phyloP scores from a whole-genome alignment of 805 yeast genomes.

The Candida tammaniensis region DNA sequence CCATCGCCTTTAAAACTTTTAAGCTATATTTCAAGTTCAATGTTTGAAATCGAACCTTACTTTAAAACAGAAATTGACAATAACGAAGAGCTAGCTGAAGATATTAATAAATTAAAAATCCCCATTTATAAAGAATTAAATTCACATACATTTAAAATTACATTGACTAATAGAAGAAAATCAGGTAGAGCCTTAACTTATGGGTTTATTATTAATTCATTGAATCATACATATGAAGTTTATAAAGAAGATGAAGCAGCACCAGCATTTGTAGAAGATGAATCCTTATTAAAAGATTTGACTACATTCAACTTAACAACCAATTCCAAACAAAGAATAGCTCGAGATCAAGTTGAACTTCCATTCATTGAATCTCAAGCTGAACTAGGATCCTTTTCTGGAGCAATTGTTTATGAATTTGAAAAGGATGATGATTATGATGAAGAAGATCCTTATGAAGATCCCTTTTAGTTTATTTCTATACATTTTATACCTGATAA shows the following conservation, averaged over 20 bases:
- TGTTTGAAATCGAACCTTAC: conserved; percentile 59
- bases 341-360: conserved; percentile 80
- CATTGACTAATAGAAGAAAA: conserved; percentile 68
- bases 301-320: conserved; percentile 87
- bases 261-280: conserved; percentile 35
- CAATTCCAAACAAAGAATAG: conserved; percentile 68
- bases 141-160: conserved; percentile 41
- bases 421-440: conserved; percentile 98
- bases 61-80: conserved; percentile 33
- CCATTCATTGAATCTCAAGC: conserved; percentile 92
- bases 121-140: conserved; percentile 50
- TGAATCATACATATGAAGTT: conserved; percentile 39
- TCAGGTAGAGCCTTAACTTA: conserved; percentile 76
- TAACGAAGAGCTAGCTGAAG: conserved; percentile 45
- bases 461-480: conserved; percentile 63
- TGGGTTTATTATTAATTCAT: conserved; percentile 50
- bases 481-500: too few relatives aligned
- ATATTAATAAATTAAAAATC: conserved; percentile 39
- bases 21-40: conserved; percentile 70
- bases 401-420: conserved; percentile 93
- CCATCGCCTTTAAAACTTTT: conserved; percentile 56
- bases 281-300: conserved; percentile 59
- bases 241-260: conserved; percentile 19
- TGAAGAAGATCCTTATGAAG: conserved; percentile 97
- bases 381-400: conserved; percentile 59